Conservation (phyloP, 345 rosid genomes). For the Salix exigua region DNA sequence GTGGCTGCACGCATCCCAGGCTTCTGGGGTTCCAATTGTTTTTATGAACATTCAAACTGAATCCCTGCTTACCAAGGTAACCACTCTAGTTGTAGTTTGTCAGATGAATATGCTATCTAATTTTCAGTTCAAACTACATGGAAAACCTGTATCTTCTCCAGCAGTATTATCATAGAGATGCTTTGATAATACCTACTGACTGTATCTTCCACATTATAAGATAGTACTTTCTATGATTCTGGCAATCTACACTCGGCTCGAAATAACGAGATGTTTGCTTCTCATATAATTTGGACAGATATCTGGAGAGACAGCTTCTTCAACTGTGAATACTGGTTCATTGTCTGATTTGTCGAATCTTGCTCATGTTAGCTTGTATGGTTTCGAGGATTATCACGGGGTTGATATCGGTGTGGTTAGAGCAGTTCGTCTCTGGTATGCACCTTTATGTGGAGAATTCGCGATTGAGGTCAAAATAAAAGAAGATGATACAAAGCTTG, state of each 20-base stretch:
- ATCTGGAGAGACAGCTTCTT: constrained; percentile 91
- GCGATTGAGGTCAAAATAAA: constrained; percentile 62
- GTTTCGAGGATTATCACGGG: constrained; percentile 97
- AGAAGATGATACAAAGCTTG: constrained; percentile 80
- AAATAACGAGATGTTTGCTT: not conserved
- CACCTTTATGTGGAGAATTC: constrained; percentile 67
- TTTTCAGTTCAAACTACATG: too few relatives aligned
- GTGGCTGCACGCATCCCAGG: constrained; percentile 82
- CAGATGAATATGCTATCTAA: too few relatives aligned
- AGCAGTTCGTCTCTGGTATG: constrained; percentile 90
- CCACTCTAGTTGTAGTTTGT: not conserved
- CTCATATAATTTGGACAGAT: constrained; percentile 42
- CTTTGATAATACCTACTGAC: too few relatives aligned
- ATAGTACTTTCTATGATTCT: not conserved
- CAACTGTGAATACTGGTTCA: constrained; percentile 78
- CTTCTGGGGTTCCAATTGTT: constrained; percentile 70
- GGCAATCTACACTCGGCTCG: not conserved
- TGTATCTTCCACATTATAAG: not conserved
- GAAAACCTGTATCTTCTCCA: too few relatives aligned
- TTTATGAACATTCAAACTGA: constrained; percentile 93
- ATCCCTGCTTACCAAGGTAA: constrained; percentile 90
- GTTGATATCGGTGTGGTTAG: constrained; percentile 95
- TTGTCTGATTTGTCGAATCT: constrained; percentile 75
- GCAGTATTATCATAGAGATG: too few relatives aligned
- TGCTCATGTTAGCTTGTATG: constrained; percentile 74